Evolutionary conservation across 495 filamentous ascomycete genomes (phyloP), one percentile per base, ranked within the genome.

Genomic region (Xylaria intraflava): DNA sequence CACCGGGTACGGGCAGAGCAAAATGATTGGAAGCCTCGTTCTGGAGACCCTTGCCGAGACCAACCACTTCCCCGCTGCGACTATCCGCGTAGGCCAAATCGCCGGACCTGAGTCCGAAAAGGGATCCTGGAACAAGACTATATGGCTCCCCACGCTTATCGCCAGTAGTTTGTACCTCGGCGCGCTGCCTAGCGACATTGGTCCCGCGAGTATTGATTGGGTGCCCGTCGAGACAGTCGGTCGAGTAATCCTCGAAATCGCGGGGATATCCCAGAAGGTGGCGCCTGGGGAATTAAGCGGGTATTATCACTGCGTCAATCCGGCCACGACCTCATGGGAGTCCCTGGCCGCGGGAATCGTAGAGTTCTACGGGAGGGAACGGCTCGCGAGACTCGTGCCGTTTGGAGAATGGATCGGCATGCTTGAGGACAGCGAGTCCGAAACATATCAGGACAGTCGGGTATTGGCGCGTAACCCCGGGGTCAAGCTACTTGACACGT

Each of bases 71-170:
- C 64, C 66, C 6, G 64, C 64, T 1, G 67, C 66, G 0, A 61
- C 81, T n/a, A 64, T 69, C 35, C 70, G 81, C 0, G 70, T 81
- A 1, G 80, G 80, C 0, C 80, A 83, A 55, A 72, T 83, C 40
- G 72, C 60, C 1, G 80, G 81, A 0, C 72, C 80, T 0, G 61
- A 53, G 5, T 49, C 60, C 11, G 60, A 63, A 29, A 30, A 56
- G 5, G 70, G 73, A 1, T 47, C 64, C 12, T 84, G 79, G 80
- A 80, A 77, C 51, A 58, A 55, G 35, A 63, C 75, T 14, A 82
- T 84, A 46, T 85, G 80, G 79, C 69, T 85, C 11, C 83, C 82
- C 0, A 69, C 65, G 26, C 62, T 78, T 27, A 56, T 80, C 42
- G 71, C 69, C 3, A 72, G 66, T 31, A 76, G 68, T 35, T 62